Conservation (phyloP, 495 filamentous ascomycete genomes). For the Amphirosellinia nigrospora region DNA sequence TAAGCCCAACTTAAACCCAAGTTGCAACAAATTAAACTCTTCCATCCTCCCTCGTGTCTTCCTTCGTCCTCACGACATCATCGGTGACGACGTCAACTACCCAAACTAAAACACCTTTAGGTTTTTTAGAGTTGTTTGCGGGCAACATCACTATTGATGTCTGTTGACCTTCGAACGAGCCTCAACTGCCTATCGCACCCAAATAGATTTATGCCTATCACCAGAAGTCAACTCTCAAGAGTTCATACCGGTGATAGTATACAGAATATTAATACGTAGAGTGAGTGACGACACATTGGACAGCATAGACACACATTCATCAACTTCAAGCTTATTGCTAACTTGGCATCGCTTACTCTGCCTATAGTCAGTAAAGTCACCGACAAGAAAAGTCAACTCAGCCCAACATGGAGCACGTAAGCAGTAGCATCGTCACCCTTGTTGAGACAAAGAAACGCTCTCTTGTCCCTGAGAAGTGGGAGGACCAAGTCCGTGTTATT, state of each 20-base stretch:
- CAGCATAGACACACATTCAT: not conserved
- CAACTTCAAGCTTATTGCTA: not conserved
- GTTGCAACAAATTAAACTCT: slow-evolving; percentile 1
- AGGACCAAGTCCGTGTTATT: slow-evolving; percentile 63
- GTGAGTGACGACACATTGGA: slow-evolving; percentile 32
- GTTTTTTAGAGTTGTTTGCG: slow-evolving; percentile 30
- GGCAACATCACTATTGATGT: slow-evolving; percentile 67
- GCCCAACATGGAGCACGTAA: slow-evolving; percentile 49
- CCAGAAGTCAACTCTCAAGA: slow-evolving; percentile 74
- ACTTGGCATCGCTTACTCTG: not conserved
- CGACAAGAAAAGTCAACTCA: slow-evolving; percentile 22
- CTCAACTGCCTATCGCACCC: slow-evolving; percentile 72
- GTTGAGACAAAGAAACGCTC: slow-evolving; percentile 55
- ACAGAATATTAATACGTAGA: slow-evolving; percentile 55
- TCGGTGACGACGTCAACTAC: slow-evolving; percentile 33
- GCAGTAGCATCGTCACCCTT: slow-evolving; percentile 41
- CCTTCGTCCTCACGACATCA: slow-evolving; percentile 25
- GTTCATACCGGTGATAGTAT: slow-evolving; percentile 72
- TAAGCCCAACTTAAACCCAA: slow-evolving; percentile 1
- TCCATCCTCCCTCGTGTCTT: not conserved
- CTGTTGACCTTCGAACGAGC: slow-evolving; percentile 73
- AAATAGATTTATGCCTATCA: slow-evolving; percentile 72
- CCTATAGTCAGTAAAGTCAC: slow-evolving; percentile 21
- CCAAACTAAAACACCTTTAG: slow-evolving; percentile 28
- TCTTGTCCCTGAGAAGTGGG: slow-evolving; percentile 53